These are phyloP conservation scores for Lentinula aciculospora DNA, from an alignment of 768 basidiomycete genomes.

Conservation along the genomic window DNA sequence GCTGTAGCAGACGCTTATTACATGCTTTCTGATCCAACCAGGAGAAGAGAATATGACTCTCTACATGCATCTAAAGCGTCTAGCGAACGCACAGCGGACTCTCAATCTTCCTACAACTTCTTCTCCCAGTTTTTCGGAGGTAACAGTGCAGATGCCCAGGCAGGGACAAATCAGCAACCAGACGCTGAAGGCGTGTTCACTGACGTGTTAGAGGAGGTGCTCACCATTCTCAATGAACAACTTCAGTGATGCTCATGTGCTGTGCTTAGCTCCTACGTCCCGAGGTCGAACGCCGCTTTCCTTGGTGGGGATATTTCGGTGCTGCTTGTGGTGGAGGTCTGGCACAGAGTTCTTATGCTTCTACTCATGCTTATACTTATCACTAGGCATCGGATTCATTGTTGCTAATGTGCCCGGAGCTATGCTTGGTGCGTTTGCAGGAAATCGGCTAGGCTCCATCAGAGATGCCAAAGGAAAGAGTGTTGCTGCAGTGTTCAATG, in stretches of 20 bases:
- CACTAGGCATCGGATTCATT: slow-evolving; percentile 40
- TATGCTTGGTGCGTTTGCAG: slow-evolving; percentile 81
- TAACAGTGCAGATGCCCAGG: slow-evolving; percentile 24
- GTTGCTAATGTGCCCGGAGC: slow-evolving; percentile 51
- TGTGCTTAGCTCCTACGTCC: slow-evolving; percentile 66
- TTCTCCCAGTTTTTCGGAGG: slow-evolving; percentile 68
- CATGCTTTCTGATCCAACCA: slow-evolving; percentile 75
- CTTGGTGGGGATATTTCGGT: slow-evolving; percentile 66
- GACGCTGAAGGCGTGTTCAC: slow-evolving; percentile 80
- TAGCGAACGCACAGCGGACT: slow-evolving; percentile 52
- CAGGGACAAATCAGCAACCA: slow-evolving; percentile 42
- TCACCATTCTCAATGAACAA: slow-evolving; percentile 13
- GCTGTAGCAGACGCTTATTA: slow-evolving; percentile 91
- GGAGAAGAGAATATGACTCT: slow-evolving; percentile 67
- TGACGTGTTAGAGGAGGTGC: slow-evolving; percentile 88
- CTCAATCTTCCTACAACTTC: slow-evolving; percentile 66
- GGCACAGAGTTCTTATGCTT: background rate
- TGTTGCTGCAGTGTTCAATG: slow-evolving; percentile 81
- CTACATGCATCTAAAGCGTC: slow-evolving; percentile 52
- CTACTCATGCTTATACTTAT: slow-evolving; percentile 58
- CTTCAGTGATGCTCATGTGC: no score
- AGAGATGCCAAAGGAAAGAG: slow-evolving; percentile 94
- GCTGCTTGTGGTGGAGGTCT: slow-evolving; percentile 46
- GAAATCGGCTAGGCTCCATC: slow-evolving; percentile 86
- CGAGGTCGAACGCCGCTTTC: slow-evolving; percentile 66